phyloP scores from a whole-genome alignment of 108 stramenopile species.

The Parietichytrium sp. region DNA sequence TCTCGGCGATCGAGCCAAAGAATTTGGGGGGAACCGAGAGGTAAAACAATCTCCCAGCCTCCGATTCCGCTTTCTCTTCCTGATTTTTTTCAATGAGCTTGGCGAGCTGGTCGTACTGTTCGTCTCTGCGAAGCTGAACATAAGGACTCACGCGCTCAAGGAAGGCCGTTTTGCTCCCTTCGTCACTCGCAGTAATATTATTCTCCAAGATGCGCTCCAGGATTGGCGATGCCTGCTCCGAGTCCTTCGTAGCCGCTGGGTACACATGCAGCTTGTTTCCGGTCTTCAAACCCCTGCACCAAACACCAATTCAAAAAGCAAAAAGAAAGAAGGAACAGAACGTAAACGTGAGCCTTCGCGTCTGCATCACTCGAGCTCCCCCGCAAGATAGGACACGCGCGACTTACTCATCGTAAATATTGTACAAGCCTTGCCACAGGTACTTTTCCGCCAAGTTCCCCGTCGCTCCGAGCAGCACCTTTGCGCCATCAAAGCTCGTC shows the following conservation, averaged over 20 bases:
- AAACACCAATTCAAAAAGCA: no score
- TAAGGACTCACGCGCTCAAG: neutral
- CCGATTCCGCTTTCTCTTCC: neutral
- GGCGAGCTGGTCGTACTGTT: neutral
- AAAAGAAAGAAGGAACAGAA: no score
- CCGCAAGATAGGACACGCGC: no score
- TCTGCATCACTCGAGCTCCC: no score
- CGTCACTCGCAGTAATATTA: neutral
- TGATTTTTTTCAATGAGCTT: neutral
- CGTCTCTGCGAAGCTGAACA: slow-evolving; percentile 5
- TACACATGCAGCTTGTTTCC: neutral
- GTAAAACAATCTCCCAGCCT: neutral
- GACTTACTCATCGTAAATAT: neutral
- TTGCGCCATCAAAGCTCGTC: no score
- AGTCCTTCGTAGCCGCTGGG: slow-evolving; percentile 24
- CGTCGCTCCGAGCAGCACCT: neutral
- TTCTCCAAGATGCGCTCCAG: neutral
- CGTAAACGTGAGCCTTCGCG: no score
- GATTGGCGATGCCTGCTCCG: neutral
- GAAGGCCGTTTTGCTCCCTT: neutral
- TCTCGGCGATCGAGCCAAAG: slow-evolving; percentile 36
- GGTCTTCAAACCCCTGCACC: neutral
- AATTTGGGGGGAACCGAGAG: slow-evolving; percentile 29
- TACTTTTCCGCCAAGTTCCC: slow-evolving; percentile 32
- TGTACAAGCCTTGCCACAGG: slow-evolving; percentile 22